Evolutionary conservation across 257 asterid genomes (phyloP).

Genomic region (Euphrasia confusa): DNA sequence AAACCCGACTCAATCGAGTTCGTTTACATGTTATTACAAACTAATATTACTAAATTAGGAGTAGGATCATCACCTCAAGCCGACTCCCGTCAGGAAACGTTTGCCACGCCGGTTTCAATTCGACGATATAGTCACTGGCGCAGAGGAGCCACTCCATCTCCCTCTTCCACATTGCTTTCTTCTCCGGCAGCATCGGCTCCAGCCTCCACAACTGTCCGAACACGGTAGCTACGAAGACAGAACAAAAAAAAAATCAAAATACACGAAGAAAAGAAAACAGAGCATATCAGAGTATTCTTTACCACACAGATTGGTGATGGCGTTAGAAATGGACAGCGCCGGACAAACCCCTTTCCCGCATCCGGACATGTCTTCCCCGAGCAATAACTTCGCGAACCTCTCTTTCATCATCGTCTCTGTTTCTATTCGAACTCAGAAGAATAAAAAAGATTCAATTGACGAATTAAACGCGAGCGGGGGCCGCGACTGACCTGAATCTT

Average conservation of each 20-base stretch:
- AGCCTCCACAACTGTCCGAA: conserved; percentile 91
- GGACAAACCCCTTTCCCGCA: conserved; percentile 85
- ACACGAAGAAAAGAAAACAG: too few relatives aligned
- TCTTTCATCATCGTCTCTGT: conserved; percentile 92
- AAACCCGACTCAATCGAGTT: not conserved
- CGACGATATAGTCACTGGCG: conserved; percentile 72
- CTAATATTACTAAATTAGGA: not conserved
- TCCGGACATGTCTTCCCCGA: conserved; percentile 96
- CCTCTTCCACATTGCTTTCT: conserved; percentile 74
- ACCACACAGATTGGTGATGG: conserved; percentile 85
- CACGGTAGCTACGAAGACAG: conserved; percentile 48
- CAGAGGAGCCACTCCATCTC: conserved; percentile 79
- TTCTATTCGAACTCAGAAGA: conserved; percentile 32
- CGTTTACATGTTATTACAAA: not conserved
- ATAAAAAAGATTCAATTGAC: not conserved
- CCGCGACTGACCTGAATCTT: conserved; percentile 44
- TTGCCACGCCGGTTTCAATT: conserved; percentile 70
- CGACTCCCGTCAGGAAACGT: conserved; percentile 72
- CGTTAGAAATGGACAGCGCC: conserved; percentile 77
- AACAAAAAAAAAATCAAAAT: too few relatives aligned
- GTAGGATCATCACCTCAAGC: conserved; percentile 56
- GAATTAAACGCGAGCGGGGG: not conserved
- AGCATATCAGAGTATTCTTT: not conserved
- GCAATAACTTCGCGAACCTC: conserved; percentile 65
- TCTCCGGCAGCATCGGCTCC: conserved; percentile 67